phyloP scores from a whole-genome alignment of 345 rosid species.

The Turnera subulata region DNA sequence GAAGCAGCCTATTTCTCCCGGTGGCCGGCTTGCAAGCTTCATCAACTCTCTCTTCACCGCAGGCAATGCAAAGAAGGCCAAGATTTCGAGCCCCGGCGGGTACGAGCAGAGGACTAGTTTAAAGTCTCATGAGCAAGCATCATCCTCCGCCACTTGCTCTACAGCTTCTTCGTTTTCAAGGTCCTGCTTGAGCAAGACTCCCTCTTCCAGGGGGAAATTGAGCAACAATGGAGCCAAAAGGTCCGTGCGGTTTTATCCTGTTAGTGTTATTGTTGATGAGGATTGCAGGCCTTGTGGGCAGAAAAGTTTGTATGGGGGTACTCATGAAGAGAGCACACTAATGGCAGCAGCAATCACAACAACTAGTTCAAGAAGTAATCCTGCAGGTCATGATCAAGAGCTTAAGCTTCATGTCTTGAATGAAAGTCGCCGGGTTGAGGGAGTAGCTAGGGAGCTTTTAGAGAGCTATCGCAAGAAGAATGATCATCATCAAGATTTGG shows the following conservation, averaged over 20 bases:
- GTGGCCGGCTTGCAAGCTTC: conserved; percentile 30
- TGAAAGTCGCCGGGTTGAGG: conserved; percentile 55
- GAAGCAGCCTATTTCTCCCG: conserved; percentile 32
- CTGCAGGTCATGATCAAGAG: conserved; percentile 18
- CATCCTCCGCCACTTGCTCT: conserved; percentile 14
- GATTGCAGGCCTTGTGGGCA: conserved; percentile 32
- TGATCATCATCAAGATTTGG: conserved; percentile 10
- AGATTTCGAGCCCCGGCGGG: conserved; percentile 13
- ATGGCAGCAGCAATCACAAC: background rate
- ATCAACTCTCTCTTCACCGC: conserved; percentile 28
- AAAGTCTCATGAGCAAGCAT: conserved; percentile 17
- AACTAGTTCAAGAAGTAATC: background rate
- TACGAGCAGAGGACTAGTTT: conserved; percentile 10
- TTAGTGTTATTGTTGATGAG: conserved; percentile 30
- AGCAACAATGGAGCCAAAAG: conserved; percentile 21
- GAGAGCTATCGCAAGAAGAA: conserved; percentile 57
- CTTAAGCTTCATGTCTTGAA: conserved; percentile 27
- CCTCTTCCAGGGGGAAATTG: conserved; percentile 22
- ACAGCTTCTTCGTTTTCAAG: conserved; percentile 31
- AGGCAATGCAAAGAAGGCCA: conserved; percentile 24
- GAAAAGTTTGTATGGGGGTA: conserved; percentile 15
- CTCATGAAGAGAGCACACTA: conserved; percentile 2
- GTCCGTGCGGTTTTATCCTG: conserved; percentile 29
- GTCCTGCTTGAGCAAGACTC: conserved; percentile 34
- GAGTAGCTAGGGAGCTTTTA: conserved; percentile 63